A percentile compares a stretch with the other conserved stretches of the same genome.
These are phyloP conservation scores for Capillidium heterosporum DNA, from an alignment of 371 early-diverging fungal species.

Conservation along the genomic window DNA sequence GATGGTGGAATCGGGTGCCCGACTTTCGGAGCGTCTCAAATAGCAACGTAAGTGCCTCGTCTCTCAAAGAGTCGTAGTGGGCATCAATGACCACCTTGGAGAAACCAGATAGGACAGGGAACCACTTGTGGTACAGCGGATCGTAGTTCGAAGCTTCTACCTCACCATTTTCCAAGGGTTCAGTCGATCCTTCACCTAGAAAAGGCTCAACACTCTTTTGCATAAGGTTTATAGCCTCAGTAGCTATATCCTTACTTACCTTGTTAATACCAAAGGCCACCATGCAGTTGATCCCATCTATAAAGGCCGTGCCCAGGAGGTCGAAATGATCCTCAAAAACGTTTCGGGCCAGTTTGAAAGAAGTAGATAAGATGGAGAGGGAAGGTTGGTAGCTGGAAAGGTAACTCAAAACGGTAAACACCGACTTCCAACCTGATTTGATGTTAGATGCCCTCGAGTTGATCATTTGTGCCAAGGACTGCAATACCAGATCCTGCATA, in stretches of 20 bases:
- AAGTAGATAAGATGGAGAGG: background rate
- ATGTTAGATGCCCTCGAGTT: slow-evolving; percentile 55
- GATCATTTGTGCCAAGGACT: slow-evolving; percentile 78
- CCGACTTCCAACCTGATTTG: slow-evolving; percentile 82
- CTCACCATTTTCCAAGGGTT: slow-evolving; percentile 15
- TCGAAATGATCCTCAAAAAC: slow-evolving; percentile 32
- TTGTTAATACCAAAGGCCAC: slow-evolving; percentile 35
- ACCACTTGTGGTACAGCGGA: slow-evolving; percentile 32
- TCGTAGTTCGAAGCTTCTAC: background rate
- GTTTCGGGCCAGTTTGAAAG: background rate
- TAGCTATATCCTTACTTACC: slow-evolving; percentile 28
- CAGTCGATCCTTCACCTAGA: slow-evolving; percentile 7
- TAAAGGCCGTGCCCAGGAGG: background rate
- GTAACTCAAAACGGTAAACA: slow-evolving; percentile 54
- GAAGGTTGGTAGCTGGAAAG: background rate
- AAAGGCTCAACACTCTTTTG: slow-evolving; percentile 4
- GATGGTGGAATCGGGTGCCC: slow-evolving; percentile 36
- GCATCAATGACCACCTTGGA: slow-evolving; percentile 77
- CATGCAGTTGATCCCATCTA: slow-evolving; percentile 31
- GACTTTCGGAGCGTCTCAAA: slow-evolving; percentile 51
- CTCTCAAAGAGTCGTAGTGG: slow-evolving; percentile 9
- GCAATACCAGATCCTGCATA: slow-evolving; percentile 83
- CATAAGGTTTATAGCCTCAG: slow-evolving; percentile 29
- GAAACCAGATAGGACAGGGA: slow-evolving; percentile 69
- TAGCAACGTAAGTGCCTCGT: slow-evolving; percentile 13